These are phyloP conservation scores for Streptanthus diversifolius DNA, from an alignment of 345 rosid genomes.

Conservation along the genomic window DNA sequence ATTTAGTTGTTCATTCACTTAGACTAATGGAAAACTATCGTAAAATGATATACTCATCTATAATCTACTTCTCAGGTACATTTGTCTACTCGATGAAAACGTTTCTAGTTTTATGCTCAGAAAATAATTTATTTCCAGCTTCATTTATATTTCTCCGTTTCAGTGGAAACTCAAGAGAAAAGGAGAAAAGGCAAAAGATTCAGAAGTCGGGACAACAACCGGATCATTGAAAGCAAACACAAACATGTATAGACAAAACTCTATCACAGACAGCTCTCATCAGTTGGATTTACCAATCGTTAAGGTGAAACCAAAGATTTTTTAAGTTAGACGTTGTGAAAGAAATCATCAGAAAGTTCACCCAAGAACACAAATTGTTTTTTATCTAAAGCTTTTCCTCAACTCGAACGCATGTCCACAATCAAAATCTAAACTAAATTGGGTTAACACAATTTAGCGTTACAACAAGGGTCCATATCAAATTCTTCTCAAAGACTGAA, in stretches of 20 bases:
- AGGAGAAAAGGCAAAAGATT: conserved; percentile 34
- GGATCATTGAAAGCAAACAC: conserved; percentile 52
- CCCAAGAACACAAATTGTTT: too few relatives aligned
- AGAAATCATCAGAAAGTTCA: too few relatives aligned
- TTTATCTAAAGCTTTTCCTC: too few relatives aligned
- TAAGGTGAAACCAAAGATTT: conserved; percentile 41
- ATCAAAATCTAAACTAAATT: too few relatives aligned
- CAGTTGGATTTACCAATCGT: conserved; percentile 32
- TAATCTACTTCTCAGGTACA: not conserved
- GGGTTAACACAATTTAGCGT: too few relatives aligned
- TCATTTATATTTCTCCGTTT: not conserved
- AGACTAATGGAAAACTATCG: too few relatives aligned
- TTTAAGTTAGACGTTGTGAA: not conserved
- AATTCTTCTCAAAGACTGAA: too few relatives aligned
- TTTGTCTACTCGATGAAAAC: not conserved
- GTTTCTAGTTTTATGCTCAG: not conserved
- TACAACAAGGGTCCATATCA: too few relatives aligned
- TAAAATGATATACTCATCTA: too few relatives aligned
- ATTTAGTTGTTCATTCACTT: too few relatives aligned
- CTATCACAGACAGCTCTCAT: conserved; percentile 35
- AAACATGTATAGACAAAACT: conserved; percentile 41
- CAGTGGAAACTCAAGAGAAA: not conserved
- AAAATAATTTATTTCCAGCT: not conserved
- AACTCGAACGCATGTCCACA: too few relatives aligned
- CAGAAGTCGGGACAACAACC: conserved; percentile 31